Evolutionary conservation across 2,329 filamentous ascomycete genomes (phyloP), one percentile per base, ranked within the genome.

Genomic region (Cercospora sp.): DNA sequence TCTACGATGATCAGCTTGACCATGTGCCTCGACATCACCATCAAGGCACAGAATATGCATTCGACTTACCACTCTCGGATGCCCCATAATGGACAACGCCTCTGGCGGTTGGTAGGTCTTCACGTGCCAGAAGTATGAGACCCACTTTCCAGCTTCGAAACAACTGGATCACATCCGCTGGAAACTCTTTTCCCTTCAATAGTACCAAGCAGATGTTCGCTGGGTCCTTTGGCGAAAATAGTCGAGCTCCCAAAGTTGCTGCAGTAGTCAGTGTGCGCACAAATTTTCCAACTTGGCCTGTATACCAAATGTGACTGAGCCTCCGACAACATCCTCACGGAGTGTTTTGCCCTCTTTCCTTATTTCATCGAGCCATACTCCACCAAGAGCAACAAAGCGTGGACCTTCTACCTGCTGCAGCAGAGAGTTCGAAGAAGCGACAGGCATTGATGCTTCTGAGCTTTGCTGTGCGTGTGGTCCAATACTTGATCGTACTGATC

Each of bases 351-450:
- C 71, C 5, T 58, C 65, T 9, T 63, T 68, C 23, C 69, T 68
- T 9, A 76, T 76, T 53, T 75, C 74, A 59, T 76, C 75, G 0
- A 76, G 71, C 75, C 75, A 76, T 13, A 76, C 72, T n/a, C 75
- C 75, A 13, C 72, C 72, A 20, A 72, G 65, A 1, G 72, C 62
- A 18, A 73, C 53, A 20, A 74, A 72, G 16, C 48, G 30, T 26
- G 28, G 26, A 2, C 6, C 26, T 18, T 0, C 23, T 31, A 6
- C 13, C 13, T 28, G 26, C 53, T 58, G 26, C 53, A 13, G 5
- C 6, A 10, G 13, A 33, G 16, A 6, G 30, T 58, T 58, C 53
- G 9, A n/a, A 30, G 23, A 58, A 33, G 13, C 13, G 26, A n/a
- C 26, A n/a, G 30, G 0, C 30, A 58, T 33, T 58, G 53, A 58